Base-by-base conservation (phyloP, 192 early-diverging fungal genomes). In the Allomyces javanicus region DNA sequence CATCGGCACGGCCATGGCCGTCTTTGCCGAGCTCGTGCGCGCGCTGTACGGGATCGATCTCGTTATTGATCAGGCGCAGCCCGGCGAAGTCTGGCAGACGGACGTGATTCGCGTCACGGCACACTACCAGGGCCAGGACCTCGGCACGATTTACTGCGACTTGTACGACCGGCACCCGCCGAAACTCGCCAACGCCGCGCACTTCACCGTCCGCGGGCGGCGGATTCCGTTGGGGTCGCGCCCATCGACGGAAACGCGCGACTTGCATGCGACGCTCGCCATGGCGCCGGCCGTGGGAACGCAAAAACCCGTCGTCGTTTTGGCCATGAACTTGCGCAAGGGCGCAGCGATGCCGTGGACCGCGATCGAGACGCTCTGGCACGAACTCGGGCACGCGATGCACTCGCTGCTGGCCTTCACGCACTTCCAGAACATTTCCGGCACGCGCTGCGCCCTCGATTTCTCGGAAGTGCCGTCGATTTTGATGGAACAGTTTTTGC, bases 301-400 rank as follows among this genome's bases (percentile, higher is more conserved):
- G 70, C 89, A 91, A 65, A 67, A 86, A 19, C 87, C 89, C 4
- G 75, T 89, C 0, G 80, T 89, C 4, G 89, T 85, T 0, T 69
- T 91, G 62, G 87, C 85, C 12, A 17, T 89, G 86, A 68, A 85
- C 87, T 61, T 91, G 89, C 63, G 68, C 81, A 7, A 67, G 68
- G 23, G 78, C 83, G 62, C 62, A 70, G 40, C 70, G 58, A 71
- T 99, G 68, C 81, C 76, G 33, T 82, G 87, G 77, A 72, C 71
- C 64, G 92, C 97, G 69, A 87, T 97, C 25, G 94, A 97, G 72
- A 99, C 96, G 0, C 73, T 97, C 3, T 99, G 96, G 76, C 96
- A 99, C 73, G 96, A 99, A 67, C 96, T 97, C 92, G 96, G 96
- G 4, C 96, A 99, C 69, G 96, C 91, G 3, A 90, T 97, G 86